A percentile compares a stretch with the other conserved stretches of the same genome.
These are phyloP conservation scores for Zasmidium citrigriseum DNA, from an alignment of 2,329 filamentous ascomycete genomes.

Conservation along the genomic window DNA sequence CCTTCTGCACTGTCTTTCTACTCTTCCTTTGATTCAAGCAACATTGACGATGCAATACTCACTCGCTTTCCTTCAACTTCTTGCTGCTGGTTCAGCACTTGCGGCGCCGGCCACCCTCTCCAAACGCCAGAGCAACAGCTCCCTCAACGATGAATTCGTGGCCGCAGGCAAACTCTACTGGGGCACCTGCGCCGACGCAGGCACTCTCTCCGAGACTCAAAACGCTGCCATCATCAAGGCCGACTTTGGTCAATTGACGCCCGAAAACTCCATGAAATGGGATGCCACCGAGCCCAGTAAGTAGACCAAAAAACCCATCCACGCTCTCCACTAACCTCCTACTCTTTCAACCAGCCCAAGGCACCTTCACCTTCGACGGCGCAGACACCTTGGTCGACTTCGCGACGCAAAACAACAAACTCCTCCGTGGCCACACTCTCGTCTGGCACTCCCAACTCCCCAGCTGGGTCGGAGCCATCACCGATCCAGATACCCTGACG, in stretches of 20 bases:
- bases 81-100: not conserved
- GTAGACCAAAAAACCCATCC: too few species aligned
- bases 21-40: not conserved
- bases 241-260: slow-evolving; percentile 66
- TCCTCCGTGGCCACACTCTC: slow-evolving; percentile 66
- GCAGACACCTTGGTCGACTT: slow-evolving; percentile 63
- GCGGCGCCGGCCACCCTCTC: not conserved
- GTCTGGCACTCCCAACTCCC: slow-evolving; percentile 60
- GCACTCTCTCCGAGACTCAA: slow-evolving; percentile 50
- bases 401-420: slow-evolving; percentile 57
- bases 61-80: not conserved
- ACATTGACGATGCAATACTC: not conserved
- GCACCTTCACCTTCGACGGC: slow-evolving; percentile 57
- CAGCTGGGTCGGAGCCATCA: slow-evolving; percentile 60
- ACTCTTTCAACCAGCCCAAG: too few species aligned
- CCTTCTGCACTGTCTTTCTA: not conserved
- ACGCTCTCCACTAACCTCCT: too few species aligned
- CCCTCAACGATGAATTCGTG: slow-evolving; percentile 58
- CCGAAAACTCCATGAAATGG: slow-evolving; percentile 72
- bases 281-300: slow-evolving; percentile 54
- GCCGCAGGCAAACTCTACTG: slow-evolving; percentile 65
- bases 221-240: slow-evolving; percentile 60
- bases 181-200: slow-evolving; percentile 60
- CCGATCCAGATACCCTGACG: slow-evolving; percentile 54
- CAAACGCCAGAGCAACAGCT: not conserved